Evolutionary conservation across 495 filamentous ascomycete genomes (phyloP).

Genomic region (Hyaloscypha hepaticicola): DNA sequence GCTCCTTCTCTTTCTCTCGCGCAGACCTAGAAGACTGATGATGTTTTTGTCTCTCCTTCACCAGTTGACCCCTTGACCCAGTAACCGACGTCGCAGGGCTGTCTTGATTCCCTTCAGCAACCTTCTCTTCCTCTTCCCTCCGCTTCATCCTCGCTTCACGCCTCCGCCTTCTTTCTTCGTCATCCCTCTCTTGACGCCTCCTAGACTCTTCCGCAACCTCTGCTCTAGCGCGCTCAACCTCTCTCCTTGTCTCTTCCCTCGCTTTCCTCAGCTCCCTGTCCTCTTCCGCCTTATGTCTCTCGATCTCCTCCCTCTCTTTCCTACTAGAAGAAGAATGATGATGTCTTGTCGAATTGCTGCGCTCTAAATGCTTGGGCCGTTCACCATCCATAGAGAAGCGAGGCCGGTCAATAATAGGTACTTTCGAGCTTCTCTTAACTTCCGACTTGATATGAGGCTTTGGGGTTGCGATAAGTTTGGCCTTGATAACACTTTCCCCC

Average conservation of each 20-base stretch:
- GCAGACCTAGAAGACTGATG: conserved; percentile 1
- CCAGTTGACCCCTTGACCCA: not conserved
- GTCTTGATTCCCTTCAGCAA: not conserved
- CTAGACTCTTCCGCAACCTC: conserved; percentile 26
- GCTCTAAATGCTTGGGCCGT: conserved; percentile 7
- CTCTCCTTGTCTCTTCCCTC: conserved; percentile 23
- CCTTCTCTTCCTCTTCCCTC: conserved; percentile 22
- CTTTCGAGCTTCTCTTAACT: conserved; percentile 1
- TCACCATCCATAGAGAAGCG: conserved; percentile 25
- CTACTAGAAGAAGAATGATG: conserved; percentile 12
- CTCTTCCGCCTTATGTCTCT: conserved; percentile 19
- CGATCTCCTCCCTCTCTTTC: conserved; percentile 17
- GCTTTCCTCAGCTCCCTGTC: conserved; percentile 21
- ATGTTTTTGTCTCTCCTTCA: conserved; percentile 1
- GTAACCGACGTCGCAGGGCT: not conserved
- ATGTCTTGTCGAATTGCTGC: conserved; percentile 1
- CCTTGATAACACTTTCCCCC: conserved; percentile 31
- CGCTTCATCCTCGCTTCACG: conserved; percentile 24
- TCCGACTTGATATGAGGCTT: conserved; percentile 25
- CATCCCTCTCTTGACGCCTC: conserved; percentile 22
- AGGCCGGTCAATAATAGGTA: conserved; percentile 21
- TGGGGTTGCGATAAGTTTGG: conserved; percentile 23
- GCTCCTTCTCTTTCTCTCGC: conserved; percentile 19
- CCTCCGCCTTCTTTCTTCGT: conserved; percentile 20
- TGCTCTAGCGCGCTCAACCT: conserved; percentile 20